Base-by-base conservation (phyloP, 441 rosid genomes). In the Populus trichocarpa region DNA sequence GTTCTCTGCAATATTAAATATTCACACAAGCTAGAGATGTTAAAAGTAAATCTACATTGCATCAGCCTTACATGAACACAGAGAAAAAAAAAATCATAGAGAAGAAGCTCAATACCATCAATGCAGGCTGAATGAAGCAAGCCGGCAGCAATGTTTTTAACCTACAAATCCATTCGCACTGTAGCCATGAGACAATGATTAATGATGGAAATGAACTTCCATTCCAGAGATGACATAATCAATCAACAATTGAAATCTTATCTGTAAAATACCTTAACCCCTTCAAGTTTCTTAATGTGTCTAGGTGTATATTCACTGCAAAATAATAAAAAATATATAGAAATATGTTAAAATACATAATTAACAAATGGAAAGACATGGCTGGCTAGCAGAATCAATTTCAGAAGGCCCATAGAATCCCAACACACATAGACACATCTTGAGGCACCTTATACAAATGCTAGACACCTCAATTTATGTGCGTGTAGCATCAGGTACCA, bases 241-340 rank as follows among this genome's bases (percentile, higher is more conserved):
- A 76, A 83, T 75, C 75, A 71, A 61, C 71, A 72, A 64, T 53
- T 25, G 63, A 80, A 25, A 46, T 32, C 50, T 71, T 30, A 72
- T 79, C 73, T 33, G 33, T 18, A 71, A 64, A 79, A 71, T 83
- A 96, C 99, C 97, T 93, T 88, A 70, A 89, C 72, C 65, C 93
- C 94, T 67, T 92, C 98, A 46, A 96, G 90, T 84, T 87, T 87
- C 87, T 93, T 92, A 77, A 94, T 94, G 79, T 89, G 92, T 82
- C 99, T 87, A 16, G 99, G 99, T 64, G 92, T 94, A 83, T 83
- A 94, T 84, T 96, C 98, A 89, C 98, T 96, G 89, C 90, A 89
- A 50, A 53, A 18, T 5, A 53, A 53, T 50, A 78, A 57, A 81
- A 71, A 50, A 82, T 65, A 65, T 75, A 74, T 46, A 77, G 33